Evolutionary conservation across 2,329 filamentous ascomycete species (phyloP).

Genomic region (Trichocomaceae sp.): DNA sequence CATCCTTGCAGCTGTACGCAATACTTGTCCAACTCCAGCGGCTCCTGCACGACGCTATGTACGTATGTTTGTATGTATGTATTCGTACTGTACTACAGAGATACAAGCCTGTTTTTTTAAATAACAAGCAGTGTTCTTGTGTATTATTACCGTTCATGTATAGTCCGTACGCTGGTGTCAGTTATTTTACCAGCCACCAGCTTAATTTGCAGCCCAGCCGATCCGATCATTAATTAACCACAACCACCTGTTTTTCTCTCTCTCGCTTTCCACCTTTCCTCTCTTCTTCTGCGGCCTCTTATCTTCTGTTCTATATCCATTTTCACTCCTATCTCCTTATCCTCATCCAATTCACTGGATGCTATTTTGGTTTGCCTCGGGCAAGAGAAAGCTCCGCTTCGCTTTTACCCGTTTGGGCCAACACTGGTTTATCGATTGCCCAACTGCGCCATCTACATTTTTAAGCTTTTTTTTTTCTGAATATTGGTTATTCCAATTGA

Average conservation of each 20-base stretch:
- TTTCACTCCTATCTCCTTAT: neutral
- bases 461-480: neutral
- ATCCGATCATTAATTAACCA: slow-evolving; percentile 18
- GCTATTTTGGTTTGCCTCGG: neutral
- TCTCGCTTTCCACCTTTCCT: slow-evolving; percentile 18
- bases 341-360: neutral
- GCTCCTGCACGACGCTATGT: neutral
- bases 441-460: neutral
- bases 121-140: too few relatives aligned
- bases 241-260: slow-evolving; percentile 25
- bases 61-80: neutral
- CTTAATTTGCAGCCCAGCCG: slow-evolving; percentile 8
- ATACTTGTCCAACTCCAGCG: neutral
- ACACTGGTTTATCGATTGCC: neutral
- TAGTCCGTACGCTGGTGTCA: neutral
- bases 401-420: slow-evolving; percentile 14
- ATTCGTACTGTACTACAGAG: neutral
- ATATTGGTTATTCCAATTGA: neutral
- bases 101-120: neutral
- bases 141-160: neutral
- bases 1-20: slow-evolving; percentile 3
- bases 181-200: slow-evolving; percentile 11
- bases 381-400: slow-evolving; percentile 1
- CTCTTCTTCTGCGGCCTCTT: slow-evolving; percentile 6
- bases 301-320: neutral